Evolutionary conservation across 352 stramenopile genomes (phyloP), one percentile per base, ranked within the genome.

Genomic region (Pythium apleroticum): DNA sequence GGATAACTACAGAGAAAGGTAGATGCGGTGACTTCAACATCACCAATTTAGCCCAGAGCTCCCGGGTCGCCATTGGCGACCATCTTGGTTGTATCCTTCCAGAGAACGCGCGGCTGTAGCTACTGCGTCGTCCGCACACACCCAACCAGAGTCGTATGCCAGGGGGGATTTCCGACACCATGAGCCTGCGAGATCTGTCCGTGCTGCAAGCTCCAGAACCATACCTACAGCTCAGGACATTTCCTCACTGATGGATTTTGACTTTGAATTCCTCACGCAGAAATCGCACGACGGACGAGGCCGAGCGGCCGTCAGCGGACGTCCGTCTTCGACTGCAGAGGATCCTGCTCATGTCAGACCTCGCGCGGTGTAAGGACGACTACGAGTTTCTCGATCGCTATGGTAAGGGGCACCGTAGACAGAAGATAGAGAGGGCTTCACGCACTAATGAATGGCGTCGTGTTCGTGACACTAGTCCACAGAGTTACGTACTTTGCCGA

Each of bases 311-410:
- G 41, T 57, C 69, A 9, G 41, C 63, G 5, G 81, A 88, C 30
- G 76, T 88, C 46, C 74, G 65, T 24, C 54, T 52, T 24, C 75
- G 71, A 9, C 60, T 91, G 52, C 72, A 71, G 25, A 65, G 71
- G 25, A 76, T 89, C 49, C 68, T 92, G 43, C 56, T 84, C 46
- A 63, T 78, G 12, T 67, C 81, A 1, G 74, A 86, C 9, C 61
- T 69, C 27, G 63, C 72, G 35, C 75, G 83, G 0, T 71, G 64
- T 45, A 76, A 70, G 30, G 74, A 74, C 0, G 83, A 92, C 65
- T 90, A 90, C 57, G 83, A 89, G 25, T 81, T 86, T 41, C 75
- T 92, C 27, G 81, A 89, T 43, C 72, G 75, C 56, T 89, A 86
- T 65, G 77, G 83, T 90, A n/a, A 3, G n/a, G n/a, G n/a, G n/a